Evolutionary conservation across 2,329 filamentous ascomycete species (phyloP).

Genomic region (Fusarium sp.): DNA sequence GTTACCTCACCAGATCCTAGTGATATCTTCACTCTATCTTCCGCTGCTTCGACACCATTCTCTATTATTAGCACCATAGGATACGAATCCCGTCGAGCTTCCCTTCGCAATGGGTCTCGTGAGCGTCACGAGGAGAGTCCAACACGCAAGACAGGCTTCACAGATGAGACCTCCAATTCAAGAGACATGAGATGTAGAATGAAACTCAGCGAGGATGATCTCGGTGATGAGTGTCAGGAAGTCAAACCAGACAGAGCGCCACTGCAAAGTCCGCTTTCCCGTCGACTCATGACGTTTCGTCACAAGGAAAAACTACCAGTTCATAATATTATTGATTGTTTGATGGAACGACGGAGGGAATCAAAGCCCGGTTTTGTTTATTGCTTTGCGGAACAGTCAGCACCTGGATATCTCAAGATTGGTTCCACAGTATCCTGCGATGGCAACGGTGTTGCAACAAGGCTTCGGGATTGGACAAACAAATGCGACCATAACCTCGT

Average conservation of each 20-base stretch:
- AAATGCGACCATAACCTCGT: background rate
- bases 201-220: background rate
- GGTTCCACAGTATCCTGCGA: background rate
- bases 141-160: background rate
- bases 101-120: background rate
- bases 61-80: slow-evolving; percentile 1
- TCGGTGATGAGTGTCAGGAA: no score
- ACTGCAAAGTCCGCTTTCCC: background rate
- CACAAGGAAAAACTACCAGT: background rate
- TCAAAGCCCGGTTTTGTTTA: slow-evolving; percentile 4
- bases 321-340: background rate
- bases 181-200: background rate
- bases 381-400: slow-evolving; percentile 18
- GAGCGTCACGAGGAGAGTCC: slow-evolving; percentile 9
- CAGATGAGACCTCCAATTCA: background rate
- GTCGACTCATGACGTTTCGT: background rate
- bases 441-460: background rate
- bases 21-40: slow-evolving; percentile 23
- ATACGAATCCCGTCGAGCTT: background rate
- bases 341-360: background rate
- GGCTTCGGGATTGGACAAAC: accelerated
- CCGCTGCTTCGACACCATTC: slow-evolving; percentile 8
- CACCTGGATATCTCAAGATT: slow-evolving; percentile 25
- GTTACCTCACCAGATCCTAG: slow-evolving; percentile 14
- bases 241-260: background rate